phyloP scores from a whole-genome alignment of 2,329 filamentous ascomycete species.

The Calonectria leucothoes region DNA sequence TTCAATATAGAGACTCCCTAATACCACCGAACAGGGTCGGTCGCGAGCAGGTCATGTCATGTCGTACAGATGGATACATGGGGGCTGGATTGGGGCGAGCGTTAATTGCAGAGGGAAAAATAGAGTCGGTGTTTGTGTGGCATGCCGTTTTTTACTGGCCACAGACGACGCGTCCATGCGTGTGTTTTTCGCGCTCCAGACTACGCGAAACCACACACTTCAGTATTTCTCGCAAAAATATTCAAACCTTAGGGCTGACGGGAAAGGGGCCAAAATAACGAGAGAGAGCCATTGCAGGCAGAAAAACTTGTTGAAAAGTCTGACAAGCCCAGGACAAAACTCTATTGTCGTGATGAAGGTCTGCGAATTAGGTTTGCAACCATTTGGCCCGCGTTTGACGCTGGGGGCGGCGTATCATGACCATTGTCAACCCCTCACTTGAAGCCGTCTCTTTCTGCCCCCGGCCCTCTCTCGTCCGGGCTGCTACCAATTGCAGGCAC shows the following conservation, averaged over 20 bases:
- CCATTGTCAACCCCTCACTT: slow-evolving; percentile 18
- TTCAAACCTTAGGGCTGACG: slow-evolving; percentile 9
- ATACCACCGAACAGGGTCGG: background rate
- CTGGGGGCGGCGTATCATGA: slow-evolving; percentile 12
- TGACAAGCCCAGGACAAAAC: background rate
- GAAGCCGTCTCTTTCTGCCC: slow-evolving; percentile 7
- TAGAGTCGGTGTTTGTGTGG: slow-evolving; percentile 4
- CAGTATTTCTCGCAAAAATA: background rate
- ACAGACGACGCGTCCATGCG: slow-evolving; percentile 23
- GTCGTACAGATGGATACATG: background rate
- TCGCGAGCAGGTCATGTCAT: background rate
- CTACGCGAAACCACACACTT: slow-evolving; percentile 12
- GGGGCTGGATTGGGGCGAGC: background rate
- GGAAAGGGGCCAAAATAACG: background rate
- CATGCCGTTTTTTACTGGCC: slow-evolving; percentile 1
- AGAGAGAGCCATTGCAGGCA: background rate
- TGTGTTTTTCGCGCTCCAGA: slow-evolving; percentile 22
- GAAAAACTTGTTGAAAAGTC: slow-evolving; percentile 5
- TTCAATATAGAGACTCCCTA: background rate
- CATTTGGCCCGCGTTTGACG: background rate
- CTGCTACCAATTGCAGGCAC: background rate
- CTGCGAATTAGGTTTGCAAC: background rate
- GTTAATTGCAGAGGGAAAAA: background rate
- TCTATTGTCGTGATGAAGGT: background rate
- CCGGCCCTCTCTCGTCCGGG: too few species aligned